phyloP scores from a whole-genome alignment of 345 rosid genomes.

The Populus tremula region DNA sequence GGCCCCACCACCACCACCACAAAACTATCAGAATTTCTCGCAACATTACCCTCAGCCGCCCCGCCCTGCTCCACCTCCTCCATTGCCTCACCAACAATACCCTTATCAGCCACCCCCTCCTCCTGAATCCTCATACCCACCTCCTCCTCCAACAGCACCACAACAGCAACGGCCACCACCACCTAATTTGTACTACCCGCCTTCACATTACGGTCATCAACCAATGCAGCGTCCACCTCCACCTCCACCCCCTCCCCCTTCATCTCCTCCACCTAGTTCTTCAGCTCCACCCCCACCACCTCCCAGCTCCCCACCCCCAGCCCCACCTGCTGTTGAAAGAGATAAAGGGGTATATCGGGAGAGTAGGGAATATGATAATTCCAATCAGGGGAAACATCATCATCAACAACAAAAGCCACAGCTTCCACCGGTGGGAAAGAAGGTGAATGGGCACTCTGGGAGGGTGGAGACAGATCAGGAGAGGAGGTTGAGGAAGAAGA shows the following conservation, averaged over 20 bases:
- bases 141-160: constrained; percentile 44
- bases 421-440: constrained; percentile 38
- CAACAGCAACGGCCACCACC: constrained; percentile 36
- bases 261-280: constrained; percentile 54
- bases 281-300: constrained; percentile 79
- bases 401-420: constrained; percentile 45
- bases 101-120: constrained; percentile 64
- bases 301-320: constrained; percentile 84
- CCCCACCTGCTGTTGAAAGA: constrained; percentile 52
- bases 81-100: constrained; percentile 41
- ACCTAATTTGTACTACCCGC: constrained; percentile 40
- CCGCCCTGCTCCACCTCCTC: constrained; percentile 28
- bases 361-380: constrained; percentile 51
- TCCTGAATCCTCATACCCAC: constrained; percentile 53
- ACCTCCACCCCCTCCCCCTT: constrained; percentile 57
- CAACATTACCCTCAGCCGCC: constrained; percentile 24
- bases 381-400: constrained; percentile 34
- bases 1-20: constrained; percentile 25
- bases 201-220: constrained; percentile 50
- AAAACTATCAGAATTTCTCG: constrained; percentile 18
- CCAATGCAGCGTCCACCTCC: constrained; percentile 46
- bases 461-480: constrained; percentile 90
- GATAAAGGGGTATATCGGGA: constrained; percentile 37
- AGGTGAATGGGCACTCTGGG: constrained; percentile 41
- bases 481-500: constrained; percentile 85